These are phyloP conservation scores for Vanrija sp. DNA, from an alignment of 1,284 basidiomycete species.

Conservation along the genomic window DNA sequence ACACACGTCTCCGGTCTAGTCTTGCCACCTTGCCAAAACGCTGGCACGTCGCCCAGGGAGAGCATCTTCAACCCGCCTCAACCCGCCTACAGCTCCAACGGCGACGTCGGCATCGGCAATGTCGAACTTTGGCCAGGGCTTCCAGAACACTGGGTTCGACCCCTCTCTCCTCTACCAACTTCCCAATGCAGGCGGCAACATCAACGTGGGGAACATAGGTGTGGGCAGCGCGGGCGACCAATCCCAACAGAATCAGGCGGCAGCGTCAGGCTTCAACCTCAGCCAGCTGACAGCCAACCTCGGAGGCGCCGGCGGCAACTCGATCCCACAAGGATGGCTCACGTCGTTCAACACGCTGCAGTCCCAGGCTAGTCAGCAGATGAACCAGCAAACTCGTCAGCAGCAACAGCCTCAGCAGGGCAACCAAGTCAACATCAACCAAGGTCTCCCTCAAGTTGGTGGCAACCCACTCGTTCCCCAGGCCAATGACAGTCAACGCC, in stretches of 20 bases:
- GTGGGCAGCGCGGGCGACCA: slow-evolving; percentile 8
- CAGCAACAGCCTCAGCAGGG: slow-evolving; percentile 1
- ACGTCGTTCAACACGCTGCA: slow-evolving; percentile 16
- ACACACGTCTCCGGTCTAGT: no score
- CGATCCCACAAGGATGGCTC: slow-evolving; percentile 13
- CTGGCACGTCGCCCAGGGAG: no score
- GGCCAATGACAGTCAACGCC: slow-evolving; percentile 6
- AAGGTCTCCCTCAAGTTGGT: neutral
- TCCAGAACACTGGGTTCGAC: slow-evolving; percentile 17
- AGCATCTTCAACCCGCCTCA: no score
- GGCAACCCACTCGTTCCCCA: neutral
- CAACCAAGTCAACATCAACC: neutral
- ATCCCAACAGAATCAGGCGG: slow-evolving; percentile 7
- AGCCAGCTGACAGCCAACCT: slow-evolving; percentile 6
- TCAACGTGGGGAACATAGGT: slow-evolving; percentile 3
- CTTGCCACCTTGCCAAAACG: no score
- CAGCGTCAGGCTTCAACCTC: slow-evolving; percentile 8
- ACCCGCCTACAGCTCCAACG: neutral
- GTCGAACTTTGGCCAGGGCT: slow-evolving; percentile 23
- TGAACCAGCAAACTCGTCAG: slow-evolving; percentile 6
- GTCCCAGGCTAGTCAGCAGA: slow-evolving; percentile 10
- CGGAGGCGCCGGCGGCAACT: neutral
- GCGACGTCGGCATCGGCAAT: slow-evolving; percentile 10
- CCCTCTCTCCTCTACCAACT: slow-evolving; percentile 17
- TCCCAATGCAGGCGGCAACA: slow-evolving; percentile 5